Base-by-base conservation (phyloP, 371 early-diverging fungal species). In the Dipsacomyces acuminosporus region DNA sequence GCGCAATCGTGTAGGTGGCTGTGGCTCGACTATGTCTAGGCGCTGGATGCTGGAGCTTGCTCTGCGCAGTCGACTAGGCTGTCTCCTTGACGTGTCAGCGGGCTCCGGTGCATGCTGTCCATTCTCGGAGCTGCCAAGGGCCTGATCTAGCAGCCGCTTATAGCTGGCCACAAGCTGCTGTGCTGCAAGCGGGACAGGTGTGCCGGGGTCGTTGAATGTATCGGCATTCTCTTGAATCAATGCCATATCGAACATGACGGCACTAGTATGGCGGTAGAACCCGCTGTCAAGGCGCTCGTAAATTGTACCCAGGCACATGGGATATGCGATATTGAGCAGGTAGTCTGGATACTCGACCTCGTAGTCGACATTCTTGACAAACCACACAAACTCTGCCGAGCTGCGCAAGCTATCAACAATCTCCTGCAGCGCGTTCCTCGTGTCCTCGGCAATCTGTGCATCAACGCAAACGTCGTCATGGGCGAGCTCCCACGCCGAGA, bases 301-400 rank as follows among this genome's bases (percentile, higher is more conserved):
- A 14, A 88, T 74, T 24, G 80, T 76, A 30, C 80, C 76, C 20
- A 89, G 54, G 43, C 85, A 85, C 19, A 86, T 81, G 0, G 89
- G 89, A 38, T 89, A 87, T 0, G 89, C 84, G 22, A 89, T 71
- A 25, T 76, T 54, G 11, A 77, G 62, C 36, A 84, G 70, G 64
- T 89, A 89, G 35, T 80, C 76, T 0, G 84, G 80, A 44, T 85
- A 85, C 8, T 71, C 75, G 45, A 70, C 18, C 15, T 38, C 78
- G 55, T 79, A 84, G 48, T 86, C 82, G 15, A 89, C 89, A 48
- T 80, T 78, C 1, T 76, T 73, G 19, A 82, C 79, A 66, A 86
- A 88, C 42, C 82, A 77, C 24, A 52, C 74, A 46, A 82, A 81
- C 8, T 80, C 82, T 0, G 73, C 71, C n/a, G 55, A 50, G 11